Evolutionary conservation across 2,329 filamentous ascomycete species (phyloP).

Genomic region (Alternaria dauci): DNA sequence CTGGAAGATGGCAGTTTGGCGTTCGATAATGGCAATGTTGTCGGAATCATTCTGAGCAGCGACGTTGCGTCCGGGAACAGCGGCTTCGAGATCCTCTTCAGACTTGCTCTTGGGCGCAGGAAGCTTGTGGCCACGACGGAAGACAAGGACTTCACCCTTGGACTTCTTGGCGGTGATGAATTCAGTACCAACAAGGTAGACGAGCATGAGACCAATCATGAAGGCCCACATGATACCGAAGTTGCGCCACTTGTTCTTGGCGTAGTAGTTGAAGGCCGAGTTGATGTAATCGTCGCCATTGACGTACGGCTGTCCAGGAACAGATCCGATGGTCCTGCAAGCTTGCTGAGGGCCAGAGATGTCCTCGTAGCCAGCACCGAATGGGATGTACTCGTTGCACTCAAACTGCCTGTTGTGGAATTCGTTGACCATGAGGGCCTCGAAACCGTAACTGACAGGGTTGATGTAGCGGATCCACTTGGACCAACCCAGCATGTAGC

Average conservation of each 20-base stretch:
- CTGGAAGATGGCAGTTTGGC: conserved; percentile 80
- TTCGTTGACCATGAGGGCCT: conserved; percentile 83
- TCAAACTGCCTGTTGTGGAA: conserved; percentile 71
- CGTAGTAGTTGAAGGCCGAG: conserved; percentile 45
- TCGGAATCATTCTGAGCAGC: conserved; percentile 49
- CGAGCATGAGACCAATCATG: conserved; percentile 53
- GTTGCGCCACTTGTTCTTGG: conserved; percentile 58
- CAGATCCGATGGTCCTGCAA: conserved; percentile 55
- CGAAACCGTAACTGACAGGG: conserved; percentile 81
- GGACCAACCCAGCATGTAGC: conserved; percentile 80
- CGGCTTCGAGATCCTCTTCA: conserved; percentile 53
- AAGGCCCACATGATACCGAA: conserved; percentile 58
- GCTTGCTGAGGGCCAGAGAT: conserved; percentile 43
- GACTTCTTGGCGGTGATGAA: conserved; percentile 60
- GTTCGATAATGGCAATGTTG: conserved; percentile 60
- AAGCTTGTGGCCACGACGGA: conserved; percentile 58
- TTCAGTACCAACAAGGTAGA: conserved; percentile 57
- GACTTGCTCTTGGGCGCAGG: conserved; percentile 56
- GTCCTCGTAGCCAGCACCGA: conserved; percentile 50
- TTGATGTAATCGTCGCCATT: conserved; percentile 52
- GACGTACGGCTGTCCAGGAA: conserved; percentile 50
- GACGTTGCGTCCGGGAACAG: conserved; percentile 39
- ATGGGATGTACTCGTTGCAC: conserved; percentile 58
- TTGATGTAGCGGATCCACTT: conserved; percentile 85
- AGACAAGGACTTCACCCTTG: conserved; percentile 61